Conservation (phyloP, 371 early-diverging fungal genomes). For the Lichtheimia corymbifera region DNA sequence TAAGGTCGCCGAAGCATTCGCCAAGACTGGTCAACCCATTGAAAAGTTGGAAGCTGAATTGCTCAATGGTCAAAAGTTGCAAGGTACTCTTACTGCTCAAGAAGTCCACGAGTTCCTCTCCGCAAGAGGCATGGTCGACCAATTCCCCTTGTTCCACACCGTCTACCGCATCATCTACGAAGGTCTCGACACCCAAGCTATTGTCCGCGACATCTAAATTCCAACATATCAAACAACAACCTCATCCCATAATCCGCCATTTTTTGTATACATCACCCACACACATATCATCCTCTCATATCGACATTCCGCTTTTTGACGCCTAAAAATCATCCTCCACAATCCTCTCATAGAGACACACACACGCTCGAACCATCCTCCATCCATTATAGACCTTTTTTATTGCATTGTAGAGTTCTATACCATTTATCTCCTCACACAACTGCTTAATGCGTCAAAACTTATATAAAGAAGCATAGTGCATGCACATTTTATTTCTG, state of each 20-base stretch:
- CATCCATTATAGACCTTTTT: too few relatives aligned
- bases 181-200: constrained; percentile 51
- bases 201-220: constrained; percentile 58
- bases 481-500: too few relatives aligned
- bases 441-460: too few relatives aligned
- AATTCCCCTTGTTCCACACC: constrained; percentile 87
- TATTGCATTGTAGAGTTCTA: too few relatives aligned
- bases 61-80: constrained; percentile 97
- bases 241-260: too few relatives aligned
- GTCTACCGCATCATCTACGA: constrained; percentile 91
- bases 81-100: constrained; percentile 92
- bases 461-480: too few relatives aligned
- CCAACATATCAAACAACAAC: not conserved
- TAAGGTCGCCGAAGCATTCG: constrained; percentile 88
- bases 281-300: not conserved
- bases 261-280: not conserved
- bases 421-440: too few relatives aligned
- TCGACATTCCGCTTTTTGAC: too few relatives aligned
- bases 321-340: too few relatives aligned
- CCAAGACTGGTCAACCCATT: constrained; percentile 83
- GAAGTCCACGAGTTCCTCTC: constrained; percentile 86
- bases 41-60: constrained; percentile 87
- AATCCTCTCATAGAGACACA: too few relatives aligned
- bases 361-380: too few relatives aligned
- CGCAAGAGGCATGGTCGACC: constrained; percentile 54